A percentile compares a stretch with the other conserved stretches of the same genome.
Conservation (phyloP, 2,329 filamentous ascomycete species). For the Tricladium varicosporioides region DNA sequence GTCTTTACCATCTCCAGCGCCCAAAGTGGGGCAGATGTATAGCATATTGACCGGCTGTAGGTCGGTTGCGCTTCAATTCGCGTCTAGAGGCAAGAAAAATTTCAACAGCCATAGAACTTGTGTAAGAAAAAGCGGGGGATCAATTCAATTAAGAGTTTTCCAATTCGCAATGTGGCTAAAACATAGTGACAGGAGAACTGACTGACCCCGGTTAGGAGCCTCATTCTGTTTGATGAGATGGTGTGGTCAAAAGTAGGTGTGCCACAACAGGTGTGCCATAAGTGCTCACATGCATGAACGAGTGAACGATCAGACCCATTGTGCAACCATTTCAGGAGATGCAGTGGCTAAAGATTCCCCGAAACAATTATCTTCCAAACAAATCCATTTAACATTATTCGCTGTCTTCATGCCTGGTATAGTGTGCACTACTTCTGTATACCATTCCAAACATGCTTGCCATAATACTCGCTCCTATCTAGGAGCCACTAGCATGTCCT, state of each 20-base stretch:
- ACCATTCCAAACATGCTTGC: slow-evolving; percentile 17
- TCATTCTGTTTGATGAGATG: not conserved
- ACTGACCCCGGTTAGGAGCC: slow-evolving; percentile 1
- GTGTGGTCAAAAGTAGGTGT: not conserved
- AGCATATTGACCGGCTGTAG: too few species aligned
- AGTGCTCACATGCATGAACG: not conserved
- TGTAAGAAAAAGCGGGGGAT: not conserved
- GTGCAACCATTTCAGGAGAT: not conserved
- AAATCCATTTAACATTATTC: not conserved
- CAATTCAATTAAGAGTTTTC: not conserved
- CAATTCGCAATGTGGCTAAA: slow-evolving; percentile 4
- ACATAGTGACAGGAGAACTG: not conserved
- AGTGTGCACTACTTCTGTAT: slow-evolving; percentile 10
- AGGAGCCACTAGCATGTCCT: not conserved
- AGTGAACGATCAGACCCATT: too few species aligned
- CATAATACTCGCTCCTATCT: slow-evolving; percentile 22
- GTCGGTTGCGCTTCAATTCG: too few species aligned
- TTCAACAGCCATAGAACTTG: not conserved
- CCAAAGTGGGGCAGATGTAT: too few species aligned
- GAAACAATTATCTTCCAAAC: not conserved
- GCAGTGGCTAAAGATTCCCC: not conserved
- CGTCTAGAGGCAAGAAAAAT: too few species aligned
- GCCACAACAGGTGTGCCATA: not conserved
- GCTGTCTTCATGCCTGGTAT: not conserved
- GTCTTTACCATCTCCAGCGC: too few species aligned